These are phyloP conservation scores for Royoungia palumana DNA, from an alignment of 768 basidiomycete species.

Conservation along the genomic window DNA sequence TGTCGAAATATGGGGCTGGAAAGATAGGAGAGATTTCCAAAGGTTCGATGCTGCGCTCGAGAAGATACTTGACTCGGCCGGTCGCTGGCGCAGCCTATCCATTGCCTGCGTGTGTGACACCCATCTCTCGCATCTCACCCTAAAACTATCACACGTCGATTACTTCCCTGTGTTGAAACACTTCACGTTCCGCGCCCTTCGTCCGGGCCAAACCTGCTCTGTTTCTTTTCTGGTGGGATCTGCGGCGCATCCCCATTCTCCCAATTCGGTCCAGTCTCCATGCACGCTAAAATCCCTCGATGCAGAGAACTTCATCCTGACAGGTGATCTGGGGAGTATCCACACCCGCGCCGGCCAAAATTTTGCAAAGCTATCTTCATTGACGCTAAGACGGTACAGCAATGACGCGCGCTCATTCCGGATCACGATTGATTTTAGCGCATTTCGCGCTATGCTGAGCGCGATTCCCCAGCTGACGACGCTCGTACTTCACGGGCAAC, in stretches of 20 bases:
- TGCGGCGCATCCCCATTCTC: not conserved
- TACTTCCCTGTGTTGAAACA: slow-evolving; percentile 24
- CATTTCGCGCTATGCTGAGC: slow-evolving; percentile 24
- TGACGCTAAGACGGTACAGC: slow-evolving; percentile 28
- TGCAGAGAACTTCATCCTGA: slow-evolving; percentile 26
- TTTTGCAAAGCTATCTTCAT: slow-evolving; percentile 22
- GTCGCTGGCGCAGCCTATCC: slow-evolving; percentile 28
- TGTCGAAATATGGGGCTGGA: slow-evolving; percentile 28
- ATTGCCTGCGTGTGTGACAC: slow-evolving; percentile 28
- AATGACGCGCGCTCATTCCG: slow-evolving; percentile 27
- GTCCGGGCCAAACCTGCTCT: slow-evolving; percentile 29
- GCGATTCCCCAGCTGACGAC: slow-evolving; percentile 23
- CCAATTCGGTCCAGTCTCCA: not conserved
- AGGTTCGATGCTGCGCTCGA: slow-evolving; percentile 27
- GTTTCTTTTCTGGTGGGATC: slow-evolving; percentile 23
- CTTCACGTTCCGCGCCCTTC: slow-evolving; percentile 29
- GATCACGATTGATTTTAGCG: slow-evolving; percentile 28
- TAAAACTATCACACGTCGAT: slow-evolving; percentile 21
- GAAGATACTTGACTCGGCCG: slow-evolving; percentile 23
- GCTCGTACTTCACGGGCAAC: slow-evolving; percentile 28
- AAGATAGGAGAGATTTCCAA: slow-evolving; percentile 31
- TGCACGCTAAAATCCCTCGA: slow-evolving; percentile 27
- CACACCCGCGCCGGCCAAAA: slow-evolving; percentile 11
- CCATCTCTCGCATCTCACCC: slow-evolving; percentile 27
- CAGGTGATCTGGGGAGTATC: slow-evolving; percentile 18